phyloP scores from a whole-genome alignment of 139 green algal genomes.

The Chlorella sorokiniana region DNA sequence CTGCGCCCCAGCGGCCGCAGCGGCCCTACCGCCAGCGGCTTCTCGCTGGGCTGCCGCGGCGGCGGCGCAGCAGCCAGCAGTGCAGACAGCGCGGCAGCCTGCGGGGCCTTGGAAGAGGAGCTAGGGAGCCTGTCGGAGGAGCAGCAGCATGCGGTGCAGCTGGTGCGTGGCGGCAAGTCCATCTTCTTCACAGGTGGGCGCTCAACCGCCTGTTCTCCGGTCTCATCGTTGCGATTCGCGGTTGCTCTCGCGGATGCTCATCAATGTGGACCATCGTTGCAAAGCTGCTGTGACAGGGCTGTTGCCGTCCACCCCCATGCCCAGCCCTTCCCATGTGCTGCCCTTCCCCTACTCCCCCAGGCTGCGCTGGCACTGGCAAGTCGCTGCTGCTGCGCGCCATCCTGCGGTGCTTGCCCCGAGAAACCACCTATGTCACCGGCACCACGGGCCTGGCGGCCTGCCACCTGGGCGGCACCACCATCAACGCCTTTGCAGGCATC shows the following conservation, averaged over 20 bases:
- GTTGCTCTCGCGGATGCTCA: no score
- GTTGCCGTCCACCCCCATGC: no score
- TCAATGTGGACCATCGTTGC: no score
- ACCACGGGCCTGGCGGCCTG: slow-evolving; percentile 57
- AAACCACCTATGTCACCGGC: slow-evolving; percentile 50
- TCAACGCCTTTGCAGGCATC: slow-evolving; percentile 67
- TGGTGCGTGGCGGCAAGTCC: slow-evolving; percentile 44
- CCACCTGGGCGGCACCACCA: slow-evolving; percentile 58
- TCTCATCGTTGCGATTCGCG: no score
- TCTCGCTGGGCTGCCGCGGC: background rate
- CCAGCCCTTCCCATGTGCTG: background rate
- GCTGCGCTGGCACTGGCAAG: slow-evolving; percentile 74
- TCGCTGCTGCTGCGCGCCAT: slow-evolving; percentile 64
- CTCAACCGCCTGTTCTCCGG: no score
- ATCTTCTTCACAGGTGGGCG: slow-evolving; percentile 67
- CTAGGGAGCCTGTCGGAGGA: slow-evolving; percentile 43
- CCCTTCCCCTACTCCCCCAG: slow-evolving; percentile 5
- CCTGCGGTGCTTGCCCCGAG: slow-evolving; percentile 37
- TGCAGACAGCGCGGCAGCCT: background rate
- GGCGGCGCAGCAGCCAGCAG: slow-evolving; percentile 9
- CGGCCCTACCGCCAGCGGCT: background rate
- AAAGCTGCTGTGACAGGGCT: no score
- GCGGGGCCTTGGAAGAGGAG: slow-evolving; percentile 19
- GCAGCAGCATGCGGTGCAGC: slow-evolving; percentile 48
- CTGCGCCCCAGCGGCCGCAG: background rate